phyloP scores from a whole-genome alignment of 1,284 basidiomycete species.

The Papiliotrema flavescens region DNA sequence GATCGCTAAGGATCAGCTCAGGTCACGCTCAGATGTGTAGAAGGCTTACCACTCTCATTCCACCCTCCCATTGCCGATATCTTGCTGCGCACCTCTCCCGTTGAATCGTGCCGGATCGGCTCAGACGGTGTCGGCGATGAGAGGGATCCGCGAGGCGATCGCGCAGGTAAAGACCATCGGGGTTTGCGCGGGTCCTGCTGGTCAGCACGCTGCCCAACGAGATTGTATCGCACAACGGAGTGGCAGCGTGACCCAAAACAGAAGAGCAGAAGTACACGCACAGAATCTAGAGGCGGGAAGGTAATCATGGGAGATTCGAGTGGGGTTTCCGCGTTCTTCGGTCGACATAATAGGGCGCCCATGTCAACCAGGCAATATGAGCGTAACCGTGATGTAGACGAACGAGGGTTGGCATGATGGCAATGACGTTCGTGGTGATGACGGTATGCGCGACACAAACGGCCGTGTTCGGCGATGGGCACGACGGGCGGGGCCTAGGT shows the following conservation, averaged over 20 bases:
- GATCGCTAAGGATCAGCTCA: neutral
- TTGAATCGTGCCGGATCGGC: slow-evolving; percentile 9
- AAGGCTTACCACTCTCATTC: slow-evolving; percentile 15
- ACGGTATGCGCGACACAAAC: too few relatives aligned
- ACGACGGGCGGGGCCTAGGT: too few relatives aligned
- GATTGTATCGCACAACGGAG: too few relatives aligned
- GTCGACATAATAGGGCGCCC: slow-evolving; percentile 5
- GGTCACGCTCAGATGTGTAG: neutral
- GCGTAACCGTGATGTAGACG: too few relatives aligned
- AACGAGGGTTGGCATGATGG: too few relatives aligned
- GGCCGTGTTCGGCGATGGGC: too few relatives aligned
- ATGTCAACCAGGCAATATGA: neutral
- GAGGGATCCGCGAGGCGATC: neutral
- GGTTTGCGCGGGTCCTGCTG: neutral
- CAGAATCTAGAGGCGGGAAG: neutral
- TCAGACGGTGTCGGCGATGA: neutral
- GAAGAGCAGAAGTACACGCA: neutral
- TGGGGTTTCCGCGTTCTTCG: neutral
- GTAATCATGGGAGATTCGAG: neutral
- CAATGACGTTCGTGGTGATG: too few relatives aligned
- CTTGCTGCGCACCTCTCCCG: slow-evolving; percentile 18
- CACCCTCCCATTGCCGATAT: slow-evolving; percentile 29
- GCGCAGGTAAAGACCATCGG: neutral
- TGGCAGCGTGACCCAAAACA: too few relatives aligned
- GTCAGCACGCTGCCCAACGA: neutral